Evolutionary conservation across 176 grass and related monocot genomes (phyloP).

Genomic region (Carex parvula): DNA sequence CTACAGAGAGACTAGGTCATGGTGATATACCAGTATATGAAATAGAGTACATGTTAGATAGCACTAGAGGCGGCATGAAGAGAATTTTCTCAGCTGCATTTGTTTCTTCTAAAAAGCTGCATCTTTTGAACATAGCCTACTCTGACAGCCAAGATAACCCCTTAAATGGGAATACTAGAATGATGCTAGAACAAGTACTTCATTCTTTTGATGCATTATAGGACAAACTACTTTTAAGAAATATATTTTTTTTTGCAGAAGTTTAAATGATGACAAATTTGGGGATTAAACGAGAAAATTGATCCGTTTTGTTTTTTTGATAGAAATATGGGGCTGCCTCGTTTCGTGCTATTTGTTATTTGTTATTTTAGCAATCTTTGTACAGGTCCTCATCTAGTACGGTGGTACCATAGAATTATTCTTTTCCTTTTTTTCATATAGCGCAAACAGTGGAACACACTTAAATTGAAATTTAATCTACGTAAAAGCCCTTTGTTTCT

Average conservation of each 20-base stretch:
- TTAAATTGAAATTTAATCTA: neutral
- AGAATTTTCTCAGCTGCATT: constrained; percentile 73
- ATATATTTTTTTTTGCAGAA: neutral
- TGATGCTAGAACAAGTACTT: constrained; percentile 66
- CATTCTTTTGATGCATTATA: constrained; percentile 88
- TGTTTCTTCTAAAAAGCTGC: constrained; percentile 75
- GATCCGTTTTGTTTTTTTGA: neutral
- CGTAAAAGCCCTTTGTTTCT: neutral
- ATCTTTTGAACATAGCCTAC: constrained; percentile 74
- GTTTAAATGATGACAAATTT: neutral
- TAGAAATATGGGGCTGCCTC: neutral
- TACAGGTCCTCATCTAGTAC: too few relatives aligned
- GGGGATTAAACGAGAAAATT: neutral
- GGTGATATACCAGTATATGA: constrained; percentile 61
- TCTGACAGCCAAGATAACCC: constrained; percentile 63
- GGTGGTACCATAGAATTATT: neutral
- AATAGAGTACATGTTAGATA: constrained; percentile 75
- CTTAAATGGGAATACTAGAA: constrained; percentile 55
- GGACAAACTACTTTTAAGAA: neutral
- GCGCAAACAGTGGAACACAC: neutral
- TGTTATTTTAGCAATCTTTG: neutral
- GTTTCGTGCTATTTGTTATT: neutral
- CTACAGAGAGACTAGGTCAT: constrained; percentile 57
- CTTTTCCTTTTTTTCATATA: neutral
- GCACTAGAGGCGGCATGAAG: constrained; percentile 88